These are phyloP conservation scores for Kodamaea arcana DNA, from an alignment of 1,139 yeast genomes.

Conservation along the genomic window DNA sequence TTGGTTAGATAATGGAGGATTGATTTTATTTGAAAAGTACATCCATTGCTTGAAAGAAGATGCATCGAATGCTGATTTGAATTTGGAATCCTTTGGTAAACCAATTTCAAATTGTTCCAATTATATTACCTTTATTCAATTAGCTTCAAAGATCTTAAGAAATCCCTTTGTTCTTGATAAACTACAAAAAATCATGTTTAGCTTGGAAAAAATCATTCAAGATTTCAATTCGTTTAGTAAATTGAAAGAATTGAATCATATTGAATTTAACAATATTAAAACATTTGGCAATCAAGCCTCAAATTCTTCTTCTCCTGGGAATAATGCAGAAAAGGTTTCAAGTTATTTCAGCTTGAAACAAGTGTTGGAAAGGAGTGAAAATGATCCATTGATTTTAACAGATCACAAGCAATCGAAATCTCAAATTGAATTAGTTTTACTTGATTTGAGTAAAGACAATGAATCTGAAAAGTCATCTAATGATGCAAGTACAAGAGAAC, in stretches of 20 bases:
- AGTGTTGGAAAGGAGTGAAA: constrained; percentile 32
- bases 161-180: constrained; percentile 42
- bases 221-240: constrained; percentile 15
- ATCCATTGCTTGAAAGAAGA: constrained; percentile 10
- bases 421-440: constrained; percentile 29
- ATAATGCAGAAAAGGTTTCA: constrained; percentile 25
- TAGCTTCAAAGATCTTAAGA: constrained; percentile 20
- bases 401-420: constrained; percentile 9
- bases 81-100: constrained; percentile 19
- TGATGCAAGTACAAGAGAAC: too few relatives aligned
- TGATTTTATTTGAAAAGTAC: constrained; percentile 33
- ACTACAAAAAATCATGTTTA: constrained; percentile 16
- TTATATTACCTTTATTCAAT: constrained; percentile 29
- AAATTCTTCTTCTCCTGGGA: constrained; percentile 2
- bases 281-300: constrained; percentile 19
- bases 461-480: too few relatives aligned
- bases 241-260: constrained; percentile 26
- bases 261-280: constrained; percentile 34
- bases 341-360: constrained; percentile 36
- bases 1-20: constrained; percentile 35
- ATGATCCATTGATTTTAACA: constrained; percentile 17
- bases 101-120: constrained; percentile 33
- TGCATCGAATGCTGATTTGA: constrained; percentile 11
- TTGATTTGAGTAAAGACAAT: constrained; percentile 20
- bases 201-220: constrained; percentile 19